These are phyloP conservation scores for Fragosphaeria purpurea DNA, from an alignment of 2,329 filamentous ascomycete genomes.

Conservation along the genomic window DNA sequence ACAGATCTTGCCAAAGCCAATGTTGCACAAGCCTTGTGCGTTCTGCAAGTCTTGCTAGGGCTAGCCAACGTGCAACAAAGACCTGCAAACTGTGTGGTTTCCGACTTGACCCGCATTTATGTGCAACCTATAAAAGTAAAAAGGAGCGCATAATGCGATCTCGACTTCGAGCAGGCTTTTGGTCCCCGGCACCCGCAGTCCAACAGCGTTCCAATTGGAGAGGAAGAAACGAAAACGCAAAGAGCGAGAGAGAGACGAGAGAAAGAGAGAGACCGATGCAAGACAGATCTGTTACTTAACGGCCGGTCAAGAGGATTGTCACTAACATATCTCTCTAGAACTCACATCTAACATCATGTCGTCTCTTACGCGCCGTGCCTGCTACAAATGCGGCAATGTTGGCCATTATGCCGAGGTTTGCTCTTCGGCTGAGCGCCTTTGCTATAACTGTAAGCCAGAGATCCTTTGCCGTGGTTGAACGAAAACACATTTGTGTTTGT, in stretches of 20 bases:
- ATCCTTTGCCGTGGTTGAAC: no score
- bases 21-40: slow-evolving; percentile 18
- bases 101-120: no score
- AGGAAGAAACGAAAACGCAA: no score
- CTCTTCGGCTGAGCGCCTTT: slow-evolving; percentile 94
- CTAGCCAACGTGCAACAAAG: slow-evolving; percentile 1
- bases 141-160: no score
- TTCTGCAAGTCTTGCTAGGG: slow-evolving; percentile 13
- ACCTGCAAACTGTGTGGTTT: not conserved
- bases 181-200: no score
- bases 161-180: no score
- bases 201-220: no score
- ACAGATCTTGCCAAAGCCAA: not conserved
- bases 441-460: slow-evolving; percentile 83
- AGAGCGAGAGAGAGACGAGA: no score
- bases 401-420: slow-evolving; percentile 82
- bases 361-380: slow-evolving; percentile 71
- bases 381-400: slow-evolving; percentile 77
- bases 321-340: slow-evolving; percentile 3
- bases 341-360: slow-evolving; percentile 47
- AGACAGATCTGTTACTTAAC: no score
- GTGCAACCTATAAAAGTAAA: no score
- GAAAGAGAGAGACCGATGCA: no score
- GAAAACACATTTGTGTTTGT: no score
- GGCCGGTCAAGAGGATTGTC: not conserved